Percentiles rank a stretch among this genome's conserved stretches.
These are phyloP conservation scores for Coleophoma crateriformis DNA, from an alignment of 2,329 filamentous ascomycete species.

Conservation along the genomic window DNA sequence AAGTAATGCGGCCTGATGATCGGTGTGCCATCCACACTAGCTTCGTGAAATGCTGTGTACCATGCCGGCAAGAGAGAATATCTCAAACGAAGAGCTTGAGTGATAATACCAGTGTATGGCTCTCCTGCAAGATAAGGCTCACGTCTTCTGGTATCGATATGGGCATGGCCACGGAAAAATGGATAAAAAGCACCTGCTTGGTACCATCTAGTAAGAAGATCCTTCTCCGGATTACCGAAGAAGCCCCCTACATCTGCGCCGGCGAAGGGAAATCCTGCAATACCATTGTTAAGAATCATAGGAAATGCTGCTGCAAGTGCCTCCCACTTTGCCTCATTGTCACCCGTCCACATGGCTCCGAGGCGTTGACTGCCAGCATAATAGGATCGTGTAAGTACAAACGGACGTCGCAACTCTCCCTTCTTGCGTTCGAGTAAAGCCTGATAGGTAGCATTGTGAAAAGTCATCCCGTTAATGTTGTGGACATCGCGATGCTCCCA, in stretches of 20 bases:
- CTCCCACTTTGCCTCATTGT: conserved; percentile 91
- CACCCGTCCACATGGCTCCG: conserved; percentile 97
- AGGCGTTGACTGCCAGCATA: conserved; percentile 85
- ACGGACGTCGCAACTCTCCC: conserved; percentile 79
- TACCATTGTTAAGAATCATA: conserved; percentile 90
- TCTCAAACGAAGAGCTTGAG: conserved; percentile 78
- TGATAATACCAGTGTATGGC: conserved; percentile 81
- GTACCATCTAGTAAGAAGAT: conserved; percentile 91
- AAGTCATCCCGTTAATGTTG: conserved; percentile 92
- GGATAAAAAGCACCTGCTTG: conserved; percentile 96
- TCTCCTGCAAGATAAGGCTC: conserved; percentile 88
- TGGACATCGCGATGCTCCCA: conserved; percentile 98
- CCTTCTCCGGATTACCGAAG: conserved; percentile 93
- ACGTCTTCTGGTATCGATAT: conserved; percentile 90
- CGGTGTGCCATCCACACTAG: conserved; percentile 74
- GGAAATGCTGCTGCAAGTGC: conserved; percentile 86
- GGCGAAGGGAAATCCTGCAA: conserved; percentile 88
- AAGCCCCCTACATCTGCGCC: conserved; percentile 97
- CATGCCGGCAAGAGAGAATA: conserved; percentile 88
- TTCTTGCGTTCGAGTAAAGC: conserved; percentile 80
- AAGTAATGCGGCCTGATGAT: conserved; percentile 92
- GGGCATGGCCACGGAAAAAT: conserved; percentile 95
- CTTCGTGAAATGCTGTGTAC: conserved; percentile 96
- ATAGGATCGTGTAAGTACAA: conserved; percentile 88
- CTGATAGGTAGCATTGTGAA: conserved; percentile 89